Evolutionary conservation across 1,284 basidiomycete genomes (phyloP), one percentile per base, ranked within the genome.

Genomic region (Leccinum olivaceoglutinosum): DNA sequence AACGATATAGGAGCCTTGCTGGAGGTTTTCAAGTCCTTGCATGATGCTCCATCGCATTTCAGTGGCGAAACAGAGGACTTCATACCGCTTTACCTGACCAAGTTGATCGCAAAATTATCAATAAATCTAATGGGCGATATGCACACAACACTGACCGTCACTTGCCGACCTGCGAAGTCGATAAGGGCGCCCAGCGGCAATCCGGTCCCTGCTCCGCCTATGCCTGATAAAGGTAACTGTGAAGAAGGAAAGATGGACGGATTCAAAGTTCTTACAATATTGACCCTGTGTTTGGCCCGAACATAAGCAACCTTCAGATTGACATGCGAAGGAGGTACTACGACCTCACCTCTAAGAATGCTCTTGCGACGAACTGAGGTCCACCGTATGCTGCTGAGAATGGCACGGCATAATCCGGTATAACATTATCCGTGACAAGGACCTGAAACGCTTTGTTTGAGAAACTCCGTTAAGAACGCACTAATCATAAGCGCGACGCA

Each of bases 281-380:
- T 64, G 54, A 56, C 69, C 71, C 71, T 72, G 62, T 2, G 12
- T 64, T 61, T n/a, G 21, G 34, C 25, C 49, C 58, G 32, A 3
- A 46, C 29, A 2, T 7, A 21, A 25, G 56, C 12, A 41, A 21
- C 32, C 14, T 39, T 66, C 4, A 64, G 59, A 12, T 25, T 1
- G 2, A 56, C 1, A 36, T 21, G 2, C 6, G 7, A 34, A 10
- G 21, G 2, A 60, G 58, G 64, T 5, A 41, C 8, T 49, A 46
- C 2, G 32, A 38, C 2, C 53, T 59, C 25, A 68, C 74, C 57
- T 74, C 71, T 12, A 72, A 58, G 51, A 70, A 60, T 7, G 73
- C 70, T 11, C 71, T 65, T 36, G 70, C 74, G 46, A 72, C 54
- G 51, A 74, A 72, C 56, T 72, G 74, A 36, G 74, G 73, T 1